phyloP scores from a whole-genome alignment of 768 basidiomycete genomes.

The Chalciporus pseudorubinellus region DNA sequence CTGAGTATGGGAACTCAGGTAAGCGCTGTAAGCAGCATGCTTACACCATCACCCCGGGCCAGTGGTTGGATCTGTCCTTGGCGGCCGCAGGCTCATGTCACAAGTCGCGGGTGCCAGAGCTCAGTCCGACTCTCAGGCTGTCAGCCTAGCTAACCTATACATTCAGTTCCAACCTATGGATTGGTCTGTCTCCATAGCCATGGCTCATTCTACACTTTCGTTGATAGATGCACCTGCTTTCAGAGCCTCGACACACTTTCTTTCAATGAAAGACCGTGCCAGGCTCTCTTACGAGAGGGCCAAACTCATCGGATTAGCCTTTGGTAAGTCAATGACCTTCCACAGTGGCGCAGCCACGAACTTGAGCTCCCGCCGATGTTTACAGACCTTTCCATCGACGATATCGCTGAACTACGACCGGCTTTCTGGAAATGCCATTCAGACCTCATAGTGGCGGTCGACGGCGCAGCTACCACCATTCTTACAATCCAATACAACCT shows the following conservation, averaged over 20 bases:
- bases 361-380: neutral
- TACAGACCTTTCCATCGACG: neutral
- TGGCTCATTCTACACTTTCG: neutral
- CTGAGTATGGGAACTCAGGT: too few relatives aligned
- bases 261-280: neutral
- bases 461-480: constrained; percentile 54
- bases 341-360: neutral
- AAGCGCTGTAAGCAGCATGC: too few relatives aligned
- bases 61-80: too few relatives aligned
- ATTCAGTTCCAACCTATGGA: too few relatives aligned
- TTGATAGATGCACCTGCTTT: neutral
- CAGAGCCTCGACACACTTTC: neutral
- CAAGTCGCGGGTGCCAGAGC: too few relatives aligned
- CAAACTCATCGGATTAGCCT: neutral
- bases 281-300: neutral
- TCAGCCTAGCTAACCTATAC: too few relatives aligned
- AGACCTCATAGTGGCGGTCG: constrained; percentile 50
- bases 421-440: neutral
- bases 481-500: constrained; percentile 52
- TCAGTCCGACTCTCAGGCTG: too few relatives aligned
- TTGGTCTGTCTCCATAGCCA: too few relatives aligned
- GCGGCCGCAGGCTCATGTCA: too few relatives aligned
- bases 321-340: neutral
- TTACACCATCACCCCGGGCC: too few relatives aligned
- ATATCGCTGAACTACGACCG: neutral